Conservation (phyloP, 371 early-diverging fungal species). For the Blastocladiella emersonii region DNA sequence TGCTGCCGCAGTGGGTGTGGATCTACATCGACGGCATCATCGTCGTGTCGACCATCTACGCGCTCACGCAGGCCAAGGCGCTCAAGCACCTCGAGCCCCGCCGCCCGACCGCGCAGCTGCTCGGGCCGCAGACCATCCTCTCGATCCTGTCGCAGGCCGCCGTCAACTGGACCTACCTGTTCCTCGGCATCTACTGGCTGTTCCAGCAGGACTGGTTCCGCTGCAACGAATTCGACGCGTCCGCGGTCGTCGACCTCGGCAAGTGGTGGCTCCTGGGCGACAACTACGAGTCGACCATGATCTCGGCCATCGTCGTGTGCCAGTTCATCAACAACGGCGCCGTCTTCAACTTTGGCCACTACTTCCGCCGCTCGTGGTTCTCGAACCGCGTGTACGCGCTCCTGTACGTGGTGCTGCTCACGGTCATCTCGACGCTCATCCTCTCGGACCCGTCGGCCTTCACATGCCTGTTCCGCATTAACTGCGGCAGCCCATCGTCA, state of each 20-base stretch:
- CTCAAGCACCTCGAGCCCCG: conserved; percentile 33
- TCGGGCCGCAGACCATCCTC: conserved; percentile 46
- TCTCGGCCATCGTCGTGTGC: conserved; percentile 42
- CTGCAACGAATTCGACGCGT: conserved; percentile 58
- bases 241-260: conserved; percentile 29
- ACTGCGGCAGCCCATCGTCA: conserved; percentile 47
- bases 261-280: conserved; percentile 70
- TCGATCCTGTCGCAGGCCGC: conserved; percentile 48
- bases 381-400: conserved; percentile 44
- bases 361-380: conserved; percentile 43
- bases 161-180: conserved; percentile 49
- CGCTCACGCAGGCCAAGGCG: conserved; percentile 50
- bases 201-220: conserved; percentile 52
- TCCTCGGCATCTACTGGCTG: conserved; percentile 34
- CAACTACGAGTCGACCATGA: conserved; percentile 53
- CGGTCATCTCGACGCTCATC: conserved; percentile 32
- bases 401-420: conserved; percentile 35
- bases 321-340: conserved; percentile 48
- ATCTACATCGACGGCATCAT: conserved; percentile 56
- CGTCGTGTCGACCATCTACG: conserved; percentile 43
- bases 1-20: conserved; percentile 49
- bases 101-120: conserved; percentile 54
- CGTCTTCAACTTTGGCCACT: conserved; percentile 49
- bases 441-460: conserved; percentile 57
- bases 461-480: conserved; percentile 53